phyloP scores from a whole-genome alignment of 768 basidiomycete genomes.

The Termitomyces sp. region DNA sequence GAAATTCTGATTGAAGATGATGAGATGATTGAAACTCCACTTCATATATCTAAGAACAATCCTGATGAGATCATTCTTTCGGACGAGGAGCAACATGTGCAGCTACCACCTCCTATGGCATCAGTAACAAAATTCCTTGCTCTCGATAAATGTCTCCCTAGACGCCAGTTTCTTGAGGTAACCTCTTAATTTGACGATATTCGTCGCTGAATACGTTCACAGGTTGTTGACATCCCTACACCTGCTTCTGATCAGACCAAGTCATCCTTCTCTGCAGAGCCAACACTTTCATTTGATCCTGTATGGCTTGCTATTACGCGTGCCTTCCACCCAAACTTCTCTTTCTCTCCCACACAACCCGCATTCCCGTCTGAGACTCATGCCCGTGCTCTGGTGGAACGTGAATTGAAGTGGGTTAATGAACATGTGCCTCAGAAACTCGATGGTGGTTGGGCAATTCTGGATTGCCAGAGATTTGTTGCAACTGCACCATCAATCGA shows the following conservation, averaged over 20 bases:
- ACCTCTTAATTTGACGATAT: neutral
- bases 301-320: constrained; percentile 94
- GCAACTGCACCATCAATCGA: constrained; percentile 49
- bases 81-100: constrained; percentile 40
- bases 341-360: constrained; percentile 40
- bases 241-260: constrained; percentile 11
- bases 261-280: constrained; percentile 8
- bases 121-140: constrained; percentile 76
- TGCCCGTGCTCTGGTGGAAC: constrained; percentile 46
- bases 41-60: constrained; percentile 1
- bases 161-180: constrained; percentile 78
- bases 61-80: constrained; percentile 39
- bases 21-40: constrained; percentile 25
- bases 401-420: constrained; percentile 64
- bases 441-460: constrained; percentile 33
- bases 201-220: neutral
- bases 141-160: constrained; percentile 82
- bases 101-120: constrained; percentile 11
- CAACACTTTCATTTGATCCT: constrained; percentile 65
- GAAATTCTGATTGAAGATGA: constrained; percentile 42
- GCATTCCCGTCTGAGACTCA: constrained; percentile 55
- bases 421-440: constrained; percentile 40
- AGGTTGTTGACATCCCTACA: constrained; percentile 67
- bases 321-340: constrained; percentile 78
- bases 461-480: constrained; percentile 59